Percentiles rank a stretch among this genome's conserved stretches.
Conservation (phyloP, 164 flowering plant genomes). For the Hamamelis virginiana region DNA sequence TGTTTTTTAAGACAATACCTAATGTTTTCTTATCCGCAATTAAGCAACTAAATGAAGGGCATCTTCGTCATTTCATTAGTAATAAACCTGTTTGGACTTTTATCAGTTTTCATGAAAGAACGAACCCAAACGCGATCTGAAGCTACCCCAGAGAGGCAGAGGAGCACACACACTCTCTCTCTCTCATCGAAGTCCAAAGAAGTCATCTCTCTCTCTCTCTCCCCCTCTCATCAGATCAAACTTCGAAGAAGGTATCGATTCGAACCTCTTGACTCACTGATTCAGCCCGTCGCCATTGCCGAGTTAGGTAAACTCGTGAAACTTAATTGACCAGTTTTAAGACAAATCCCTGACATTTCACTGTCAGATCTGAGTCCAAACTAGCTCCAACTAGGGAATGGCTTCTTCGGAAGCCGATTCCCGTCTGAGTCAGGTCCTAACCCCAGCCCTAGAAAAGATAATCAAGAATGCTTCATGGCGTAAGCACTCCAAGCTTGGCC, state of each 20-base stretch:
- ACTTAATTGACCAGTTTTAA: neutral
- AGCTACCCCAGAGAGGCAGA: too few relatives aligned
- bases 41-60: conserved; percentile 8
- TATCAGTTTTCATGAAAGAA: neutral
- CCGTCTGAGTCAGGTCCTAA: conserved; percentile 63
- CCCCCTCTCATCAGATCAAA: neutral
- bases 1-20: too few relatives aligned
- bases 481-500: conserved; percentile 83
- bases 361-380: conserved; percentile 28
- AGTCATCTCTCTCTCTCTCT: conserved; percentile 1
- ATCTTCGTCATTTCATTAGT: neutral
- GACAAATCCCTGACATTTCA: neutral
- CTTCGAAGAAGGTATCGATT: neutral
- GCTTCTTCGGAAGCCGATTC: conserved; percentile 99
- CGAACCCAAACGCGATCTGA: conserved; percentile 15
- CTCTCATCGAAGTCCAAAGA: neutral
- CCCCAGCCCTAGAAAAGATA: conserved; percentile 84
- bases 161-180: neutral
- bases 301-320: neutral
- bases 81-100: conserved; percentile 4
- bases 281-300: conserved; percentile 9
- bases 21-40: too few relatives aligned
- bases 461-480: conserved; percentile 94
- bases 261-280: conserved; percentile 9
- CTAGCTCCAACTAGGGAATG: conserved; percentile 55